Conservation (phyloP, 257 asterid species). For the Lycium ferocissimum region DNA sequence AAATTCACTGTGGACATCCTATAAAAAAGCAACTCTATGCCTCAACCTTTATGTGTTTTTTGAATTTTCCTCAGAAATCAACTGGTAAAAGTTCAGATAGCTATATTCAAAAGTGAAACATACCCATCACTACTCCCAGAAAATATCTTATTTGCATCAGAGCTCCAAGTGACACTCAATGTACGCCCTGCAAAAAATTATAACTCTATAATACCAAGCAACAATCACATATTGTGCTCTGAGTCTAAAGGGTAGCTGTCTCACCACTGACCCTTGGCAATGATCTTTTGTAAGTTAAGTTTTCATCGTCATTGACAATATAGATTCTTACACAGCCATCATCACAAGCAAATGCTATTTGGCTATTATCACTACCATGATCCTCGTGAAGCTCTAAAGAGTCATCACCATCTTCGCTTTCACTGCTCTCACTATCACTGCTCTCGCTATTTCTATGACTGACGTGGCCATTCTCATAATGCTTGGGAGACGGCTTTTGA, state of each 20-base stretch:
- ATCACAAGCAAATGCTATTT: slow-evolving; percentile 83
- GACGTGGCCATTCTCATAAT: slow-evolving; percentile 62
- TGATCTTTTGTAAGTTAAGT: slow-evolving; percentile 57
- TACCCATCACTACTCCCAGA: slow-evolving; percentile 98
- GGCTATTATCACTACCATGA: slow-evolving; percentile 41
- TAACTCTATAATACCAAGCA: slow-evolving; percentile 28
- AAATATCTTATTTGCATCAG: slow-evolving; percentile 72
- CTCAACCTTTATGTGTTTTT: neutral
- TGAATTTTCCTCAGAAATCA: slow-evolving; percentile 8
- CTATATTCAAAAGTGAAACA: slow-evolving; percentile 33
- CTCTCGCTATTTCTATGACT: slow-evolving; percentile 42
- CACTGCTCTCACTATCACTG: slow-evolving; percentile 57
- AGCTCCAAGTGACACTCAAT: slow-evolving; percentile 88
- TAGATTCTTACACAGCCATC: slow-evolving; percentile 93
- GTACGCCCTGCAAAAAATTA: slow-evolving; percentile 60
- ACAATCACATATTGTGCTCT: neutral
- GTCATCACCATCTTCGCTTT: slow-evolving; percentile 61
- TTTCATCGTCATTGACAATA: slow-evolving; percentile 47
- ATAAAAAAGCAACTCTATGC: slow-evolving; percentile 12
- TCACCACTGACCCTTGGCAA: slow-evolving; percentile 95
- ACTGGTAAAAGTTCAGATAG: neutral
- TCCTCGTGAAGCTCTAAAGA: slow-evolving; percentile 51
- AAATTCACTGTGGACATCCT: slow-evolving; percentile 19
- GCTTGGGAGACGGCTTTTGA: slow-evolving; percentile 36
- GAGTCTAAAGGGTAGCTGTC: slow-evolving; percentile 46